Conservation (phyloP, 148 eudicot genomes). For the Rhododendron kiyosumense region DNA sequence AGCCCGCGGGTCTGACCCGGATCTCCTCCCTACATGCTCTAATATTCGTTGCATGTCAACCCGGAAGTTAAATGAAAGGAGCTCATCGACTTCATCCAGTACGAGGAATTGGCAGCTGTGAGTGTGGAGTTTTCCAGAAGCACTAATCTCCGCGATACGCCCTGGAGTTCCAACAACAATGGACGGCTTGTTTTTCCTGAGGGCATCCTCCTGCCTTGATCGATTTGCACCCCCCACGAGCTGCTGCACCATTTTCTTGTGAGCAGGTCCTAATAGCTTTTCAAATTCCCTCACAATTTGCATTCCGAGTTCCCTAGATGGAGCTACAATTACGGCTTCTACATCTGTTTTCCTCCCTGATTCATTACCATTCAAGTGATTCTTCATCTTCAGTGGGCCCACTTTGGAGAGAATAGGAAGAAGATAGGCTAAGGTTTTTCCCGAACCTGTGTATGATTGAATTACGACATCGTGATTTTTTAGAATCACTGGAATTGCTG, state of each 20-base stretch:
- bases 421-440: slow-evolving; percentile 88
- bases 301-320: slow-evolving; percentile 95
- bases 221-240: slow-evolving; percentile 90
- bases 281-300: slow-evolving; percentile 91
- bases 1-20: slow-evolving; percentile 36
- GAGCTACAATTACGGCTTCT: slow-evolving; percentile 89
- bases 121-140: slow-evolving; percentile 81
- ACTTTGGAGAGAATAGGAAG: slow-evolving; percentile 86
- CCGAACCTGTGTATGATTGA: slow-evolving; percentile 96
- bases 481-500: slow-evolving; percentile 75
- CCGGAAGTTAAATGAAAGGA: slow-evolving; percentile 75
- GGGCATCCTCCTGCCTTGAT: slow-evolving; percentile 87
- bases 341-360: slow-evolving; percentile 42
- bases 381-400: slow-evolving; percentile 48
- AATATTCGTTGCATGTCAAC: slow-evolving; percentile 91
- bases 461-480: slow-evolving; percentile 74
- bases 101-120: slow-evolving; percentile 74
- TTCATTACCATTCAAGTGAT: slow-evolving; percentile 19
- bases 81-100: slow-evolving; percentile 86
- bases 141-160: slow-evolving; percentile 83
- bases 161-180: slow-evolving; percentile 97
- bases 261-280: slow-evolving; percentile 64
- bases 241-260: slow-evolving; percentile 85
- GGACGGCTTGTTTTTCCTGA: slow-evolving; percentile 80
- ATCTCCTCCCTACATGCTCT: slow-evolving; percentile 79